Evolutionary conservation across 805 yeast genomes (phyloP).

Genomic region (Hanseniaspora lindneri): DNA sequence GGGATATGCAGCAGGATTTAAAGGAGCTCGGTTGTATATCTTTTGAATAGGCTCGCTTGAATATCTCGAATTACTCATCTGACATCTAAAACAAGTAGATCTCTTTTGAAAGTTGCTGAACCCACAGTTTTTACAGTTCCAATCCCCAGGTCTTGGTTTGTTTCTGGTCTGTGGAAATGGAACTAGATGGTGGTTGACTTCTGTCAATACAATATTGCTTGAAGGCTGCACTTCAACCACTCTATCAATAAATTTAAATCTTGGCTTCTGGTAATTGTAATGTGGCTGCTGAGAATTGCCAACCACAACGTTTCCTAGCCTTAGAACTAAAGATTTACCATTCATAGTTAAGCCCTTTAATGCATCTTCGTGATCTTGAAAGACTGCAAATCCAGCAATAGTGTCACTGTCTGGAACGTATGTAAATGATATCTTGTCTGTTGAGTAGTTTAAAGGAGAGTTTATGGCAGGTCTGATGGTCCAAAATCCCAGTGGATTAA

Average conservation of each 20-base stretch:
- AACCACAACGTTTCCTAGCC: slow-evolving; percentile 19
- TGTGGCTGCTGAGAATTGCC: slow-evolving; percentile 33
- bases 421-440: slow-evolving; percentile 15
- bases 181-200: slow-evolving; percentile 67
- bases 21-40: slow-evolving; percentile 11
- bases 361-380: slow-evolving; percentile 77
- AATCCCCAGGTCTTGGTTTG: slow-evolving; percentile 90
- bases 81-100: slow-evolving; percentile 83
- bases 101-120: slow-evolving; percentile 89
- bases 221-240: slow-evolving; percentile 82
- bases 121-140: slow-evolving; percentile 97
- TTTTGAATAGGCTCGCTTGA: slow-evolving; percentile 19
- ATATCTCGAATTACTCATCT: slow-evolving; percentile 15
- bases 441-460: slow-evolving; percentile 19
- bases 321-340: slow-evolving; percentile 40
- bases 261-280: slow-evolving; percentile 10
- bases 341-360: slow-evolving; percentile 64
- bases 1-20: slow-evolving; percentile 10
- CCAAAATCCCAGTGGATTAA: slow-evolving; percentile 83
- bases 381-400: slow-evolving; percentile 71
- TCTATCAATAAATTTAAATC: slow-evolving; percentile 37
- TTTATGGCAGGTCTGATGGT: slow-evolving; percentile 48
- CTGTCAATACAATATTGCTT: slow-evolving; percentile 60
- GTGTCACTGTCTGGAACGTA: slow-evolving; percentile 39
- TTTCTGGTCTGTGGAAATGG: slow-evolving; percentile 80